Evolutionary conservation across 2,329 filamentous ascomycete genomes (phyloP).

Genomic region (Zelopaecilomyces penicillatus): DNA sequence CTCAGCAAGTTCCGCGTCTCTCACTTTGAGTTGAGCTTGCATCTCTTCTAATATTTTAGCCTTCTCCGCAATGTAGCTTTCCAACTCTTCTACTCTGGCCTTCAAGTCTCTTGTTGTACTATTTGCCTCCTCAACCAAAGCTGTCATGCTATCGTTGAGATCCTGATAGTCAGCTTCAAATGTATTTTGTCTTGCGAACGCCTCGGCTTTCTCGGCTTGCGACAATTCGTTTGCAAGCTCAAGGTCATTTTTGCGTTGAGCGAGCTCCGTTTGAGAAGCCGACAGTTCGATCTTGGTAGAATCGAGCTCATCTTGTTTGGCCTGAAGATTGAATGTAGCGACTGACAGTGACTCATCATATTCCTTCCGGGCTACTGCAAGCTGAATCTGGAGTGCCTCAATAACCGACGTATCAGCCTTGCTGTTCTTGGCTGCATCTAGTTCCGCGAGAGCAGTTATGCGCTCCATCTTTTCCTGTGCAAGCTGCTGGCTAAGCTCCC

Average conservation of each 20-base stretch:
- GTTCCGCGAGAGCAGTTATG: conserved; percentile 49
- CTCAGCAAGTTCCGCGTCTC: conserved; percentile 56
- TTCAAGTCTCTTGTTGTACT: conserved; percentile 44
- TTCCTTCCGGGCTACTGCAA: conserved; percentile 39
- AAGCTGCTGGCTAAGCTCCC: conserved; percentile 44
- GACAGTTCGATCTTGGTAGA: conserved; percentile 25
- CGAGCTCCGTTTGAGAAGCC: conserved; percentile 26
- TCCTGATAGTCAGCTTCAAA: conserved; percentile 52
- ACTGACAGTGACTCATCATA: conserved; percentile 35
- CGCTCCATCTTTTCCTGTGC: conserved; percentile 53
- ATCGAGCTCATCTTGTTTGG: conserved; percentile 28
- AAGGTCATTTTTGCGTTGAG: conserved; percentile 32
- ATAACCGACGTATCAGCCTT: conserved; percentile 48
- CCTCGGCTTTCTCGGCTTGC: conserved; percentile 42
- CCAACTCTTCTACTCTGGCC: conserved; percentile 39
- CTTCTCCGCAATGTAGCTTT: conserved; percentile 37
- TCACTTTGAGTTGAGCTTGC: conserved; percentile 51
- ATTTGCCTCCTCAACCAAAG: conserved; percentile 51
- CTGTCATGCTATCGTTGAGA: conserved; percentile 54
- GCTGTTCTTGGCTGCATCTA: conserved; percentile 48
- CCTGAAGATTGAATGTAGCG: conserved; percentile 24
- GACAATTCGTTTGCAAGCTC: conserved; percentile 44
- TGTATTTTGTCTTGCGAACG: conserved; percentile 45
- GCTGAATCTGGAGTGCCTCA: conserved; percentile 43
- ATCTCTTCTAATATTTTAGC: conserved; percentile 40